These are phyloP conservation scores for Eucalyptus lansdowneana DNA, from an alignment of 345 rosid genomes.

Conservation along the genomic window DNA sequence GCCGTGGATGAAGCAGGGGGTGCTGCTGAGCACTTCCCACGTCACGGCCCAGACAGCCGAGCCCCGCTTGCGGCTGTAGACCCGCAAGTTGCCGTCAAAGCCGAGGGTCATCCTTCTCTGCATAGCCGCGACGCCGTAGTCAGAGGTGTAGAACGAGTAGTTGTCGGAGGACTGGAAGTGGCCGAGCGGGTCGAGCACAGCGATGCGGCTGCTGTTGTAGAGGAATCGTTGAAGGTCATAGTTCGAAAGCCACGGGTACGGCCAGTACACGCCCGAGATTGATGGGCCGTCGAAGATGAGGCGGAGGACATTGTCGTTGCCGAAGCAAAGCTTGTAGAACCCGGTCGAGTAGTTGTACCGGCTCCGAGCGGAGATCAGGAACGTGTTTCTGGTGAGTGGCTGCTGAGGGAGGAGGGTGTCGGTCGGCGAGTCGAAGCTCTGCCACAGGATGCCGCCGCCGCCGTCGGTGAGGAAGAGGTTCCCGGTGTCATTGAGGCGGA, in stretches of 20 bases:
- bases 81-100: too few relatives aligned
- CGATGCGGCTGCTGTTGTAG: constrained; percentile 11
- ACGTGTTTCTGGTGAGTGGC: neutral
- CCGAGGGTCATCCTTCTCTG: neutral
- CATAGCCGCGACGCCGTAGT: constrained; percentile 1
- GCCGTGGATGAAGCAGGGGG: too few relatives aligned
- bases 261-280: constrained; percentile 16
- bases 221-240: neutral
- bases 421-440: constrained; percentile 20
- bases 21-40: too few relatives aligned
- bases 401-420: constrained; percentile 37
- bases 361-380: constrained; percentile 16
- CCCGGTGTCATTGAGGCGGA: constrained; percentile 4
- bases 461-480: constrained; percentile 5
- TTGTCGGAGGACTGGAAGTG: constrained; percentile 6
- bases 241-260: neutral
- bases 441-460: constrained; percentile 2
- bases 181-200: constrained; percentile 7
- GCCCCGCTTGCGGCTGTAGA: too few relatives aligned
- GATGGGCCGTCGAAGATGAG: constrained; percentile 6
- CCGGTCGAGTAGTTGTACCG: constrained; percentile 8
- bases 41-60: too few relatives aligned
- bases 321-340: constrained; percentile 6
- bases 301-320: constrained; percentile 4
- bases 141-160: neutral